Conservation (phyloP, 495 filamentous ascomycete species). For the Pyrenula aspistea region DNA sequence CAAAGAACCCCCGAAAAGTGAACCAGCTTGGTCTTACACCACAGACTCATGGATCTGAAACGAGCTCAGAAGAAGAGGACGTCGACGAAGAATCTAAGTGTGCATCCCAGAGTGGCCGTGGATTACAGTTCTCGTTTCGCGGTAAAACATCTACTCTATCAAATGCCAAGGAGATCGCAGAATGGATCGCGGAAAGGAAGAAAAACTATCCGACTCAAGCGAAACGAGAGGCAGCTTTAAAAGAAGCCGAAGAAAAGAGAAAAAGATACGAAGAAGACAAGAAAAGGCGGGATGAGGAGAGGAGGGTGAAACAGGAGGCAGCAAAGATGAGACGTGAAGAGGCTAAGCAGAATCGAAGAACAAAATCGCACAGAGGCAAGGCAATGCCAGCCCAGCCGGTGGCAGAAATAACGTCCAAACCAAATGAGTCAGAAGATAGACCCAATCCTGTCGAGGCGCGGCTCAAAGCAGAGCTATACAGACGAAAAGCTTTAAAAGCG, state of each 20-base stretch:
- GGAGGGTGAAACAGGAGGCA: constrained; percentile 17
- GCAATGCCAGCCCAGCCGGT: too few relatives aligned
- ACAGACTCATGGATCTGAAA: constrained; percentile 57
- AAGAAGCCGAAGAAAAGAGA: constrained; percentile 29
- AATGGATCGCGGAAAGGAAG: constrained; percentile 71
- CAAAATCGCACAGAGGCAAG: background rate
- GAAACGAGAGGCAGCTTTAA: constrained; percentile 37
- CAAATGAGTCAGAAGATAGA: too few relatives aligned
- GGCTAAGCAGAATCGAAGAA: background rate
- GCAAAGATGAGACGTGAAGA: constrained; percentile 6
- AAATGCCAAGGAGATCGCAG: constrained; percentile 54
- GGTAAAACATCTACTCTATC: constrained; percentile 31
- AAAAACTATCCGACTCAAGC: constrained; percentile 67
- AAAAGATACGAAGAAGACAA: constrained; percentile 23
- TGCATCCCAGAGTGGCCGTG: constrained; percentile 16
- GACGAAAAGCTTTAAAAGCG: background rate
- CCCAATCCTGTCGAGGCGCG: background rate
- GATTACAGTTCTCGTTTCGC: constrained; percentile 30
- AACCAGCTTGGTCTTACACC: constrained; percentile 76
- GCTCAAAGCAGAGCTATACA: background rate
- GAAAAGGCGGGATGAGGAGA: constrained; percentile 15
- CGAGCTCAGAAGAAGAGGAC: constrained; percentile 60
- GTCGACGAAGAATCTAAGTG: constrained; percentile 52
- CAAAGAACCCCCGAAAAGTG: constrained; percentile 68
- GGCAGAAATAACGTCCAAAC: too few relatives aligned